Evolutionary conservation across 176 grass and related monocot species (phyloP), one percentile per base, ranked within the genome.

Genomic region (Otatea glauca): DNA sequence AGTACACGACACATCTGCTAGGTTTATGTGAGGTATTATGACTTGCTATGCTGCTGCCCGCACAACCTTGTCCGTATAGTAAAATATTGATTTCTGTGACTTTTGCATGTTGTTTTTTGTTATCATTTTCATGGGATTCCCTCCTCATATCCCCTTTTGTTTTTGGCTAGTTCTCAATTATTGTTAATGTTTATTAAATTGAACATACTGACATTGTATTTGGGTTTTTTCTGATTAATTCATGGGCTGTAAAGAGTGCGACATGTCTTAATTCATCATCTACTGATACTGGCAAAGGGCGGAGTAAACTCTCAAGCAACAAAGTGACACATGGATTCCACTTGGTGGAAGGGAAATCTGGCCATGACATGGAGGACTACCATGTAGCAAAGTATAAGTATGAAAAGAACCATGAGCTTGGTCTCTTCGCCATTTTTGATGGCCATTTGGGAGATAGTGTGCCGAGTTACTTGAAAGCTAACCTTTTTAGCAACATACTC

Each of bases 301-400:
- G 93, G 72, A 99, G 96, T 87, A 99, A 96, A 80, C 78, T 86
- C 50, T 99, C 96, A 38, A 84, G 78, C 89, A 99, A 96, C 85
- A 94, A 89, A 91, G 47, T 99, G 14, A 88, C 91, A 6, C 93
- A 99, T 84, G 96, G 96, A 41, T 99, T 99, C 68, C 93, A 99
- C 79, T 83, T 99, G 86, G 96, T 99, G 14, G 93, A 99, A 81
- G 96, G 96, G 17, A 99, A 99, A 85, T 90, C 96, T 83, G 96
- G 93, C 13, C 96, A 99, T 94, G 88, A 99, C 74, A 99, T 99
- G 96, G 96, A 99, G 85, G 96, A 99, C 77, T 99, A 99, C 59
- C 96, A 92, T 88, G 96, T 94, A 35, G 89, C 96, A 32, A 86
- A 94, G 84, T 99, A 99, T 62, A 99, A 90, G 84, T 89, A 65